phyloP scores from a whole-genome alignment of 768 basidiomycete genomes.

The Hemileccinum rubropunctum region DNA sequence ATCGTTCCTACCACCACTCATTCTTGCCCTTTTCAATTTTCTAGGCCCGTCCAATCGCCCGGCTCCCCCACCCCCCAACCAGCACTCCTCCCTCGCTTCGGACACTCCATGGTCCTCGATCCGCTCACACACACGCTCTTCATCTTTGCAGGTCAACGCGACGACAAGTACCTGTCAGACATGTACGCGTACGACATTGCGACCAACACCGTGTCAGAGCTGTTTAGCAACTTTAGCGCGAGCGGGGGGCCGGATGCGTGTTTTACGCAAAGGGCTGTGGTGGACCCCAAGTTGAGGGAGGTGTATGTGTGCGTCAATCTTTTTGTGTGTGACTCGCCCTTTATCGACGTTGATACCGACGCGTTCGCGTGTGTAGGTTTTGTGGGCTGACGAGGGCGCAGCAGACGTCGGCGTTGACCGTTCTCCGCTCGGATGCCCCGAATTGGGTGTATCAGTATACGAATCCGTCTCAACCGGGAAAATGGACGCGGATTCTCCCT shows the following conservation, averaged over 20 bases:
- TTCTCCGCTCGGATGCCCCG: constrained; percentile 46
- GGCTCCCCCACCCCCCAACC: constrained; percentile 30
- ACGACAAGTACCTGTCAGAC: constrained; percentile 65
- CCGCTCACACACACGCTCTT: constrained; percentile 53
- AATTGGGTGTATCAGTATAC: constrained; percentile 71
- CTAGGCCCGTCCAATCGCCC: constrained; percentile 21
- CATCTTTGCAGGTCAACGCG: constrained; percentile 73
- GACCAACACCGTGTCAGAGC: constrained; percentile 54
- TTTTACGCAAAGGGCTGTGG: constrained; percentile 72
- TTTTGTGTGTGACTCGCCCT: not conserved
- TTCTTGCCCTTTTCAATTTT: not conserved
- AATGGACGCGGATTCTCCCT: constrained; percentile 60
- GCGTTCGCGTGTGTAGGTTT: constrained; percentile 40
- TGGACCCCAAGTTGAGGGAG: constrained; percentile 60
- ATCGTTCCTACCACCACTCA: not conserved
- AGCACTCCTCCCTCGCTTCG: constrained; percentile 59
- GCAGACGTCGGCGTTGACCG: constrained; percentile 38
- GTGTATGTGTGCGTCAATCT: constrained; percentile 62
- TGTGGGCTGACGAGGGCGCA: constrained; percentile 54
- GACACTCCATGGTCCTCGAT: constrained; percentile 83
- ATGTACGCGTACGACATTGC: constrained; percentile 72
- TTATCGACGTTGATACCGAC: too few species aligned
- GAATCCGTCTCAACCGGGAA: constrained; percentile 48
- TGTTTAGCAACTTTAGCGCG: constrained; percentile 60
- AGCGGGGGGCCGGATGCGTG: constrained; percentile 67